Evolutionary conservation across 805 yeast genomes (phyloP).

Genomic region (Candida pini): DNA sequence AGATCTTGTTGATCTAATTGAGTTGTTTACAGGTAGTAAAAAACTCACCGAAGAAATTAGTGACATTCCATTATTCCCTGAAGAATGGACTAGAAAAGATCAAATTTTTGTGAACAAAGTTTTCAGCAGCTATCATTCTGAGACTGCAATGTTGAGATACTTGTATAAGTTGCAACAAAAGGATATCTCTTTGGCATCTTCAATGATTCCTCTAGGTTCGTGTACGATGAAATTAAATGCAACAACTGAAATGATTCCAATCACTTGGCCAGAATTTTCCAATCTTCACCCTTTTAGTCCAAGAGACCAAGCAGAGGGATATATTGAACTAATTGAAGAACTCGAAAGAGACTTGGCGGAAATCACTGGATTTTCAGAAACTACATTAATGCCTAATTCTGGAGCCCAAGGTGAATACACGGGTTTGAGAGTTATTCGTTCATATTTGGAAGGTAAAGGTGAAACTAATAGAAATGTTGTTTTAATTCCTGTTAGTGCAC

Average conservation of each 20-base stretch:
- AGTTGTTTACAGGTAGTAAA: slow-evolving; percentile 49
- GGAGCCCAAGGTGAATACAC: slow-evolving; percentile 99
- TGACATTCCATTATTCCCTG: slow-evolving; percentile 45
- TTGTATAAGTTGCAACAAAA: slow-evolving; percentile 77
- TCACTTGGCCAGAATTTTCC: slow-evolving; percentile 91
- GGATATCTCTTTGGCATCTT: slow-evolving; percentile 89
- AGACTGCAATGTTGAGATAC: slow-evolving; percentile 91
- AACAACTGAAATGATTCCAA: slow-evolving; percentile 90
- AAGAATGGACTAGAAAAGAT: slow-evolving; percentile 49
- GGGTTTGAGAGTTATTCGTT: slow-evolving; percentile 80
- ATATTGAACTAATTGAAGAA: slow-evolving; percentile 65
- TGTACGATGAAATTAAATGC: slow-evolving; percentile 98
- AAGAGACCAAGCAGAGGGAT: slow-evolving; percentile 81
- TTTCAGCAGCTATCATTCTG: slow-evolving; percentile 85
- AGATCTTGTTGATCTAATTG: slow-evolving; percentile 54
- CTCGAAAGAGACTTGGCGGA: slow-evolving; percentile 81
- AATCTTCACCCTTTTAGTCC: slow-evolving; percentile 93
- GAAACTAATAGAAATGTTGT: slow-evolving; percentile 76
- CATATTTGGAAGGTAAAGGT: slow-evolving; percentile 67
- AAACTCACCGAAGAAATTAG: slow-evolving; percentile 16
- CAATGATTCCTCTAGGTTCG: slow-evolving; percentile 96
- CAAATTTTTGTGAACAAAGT: slow-evolving; percentile 64
- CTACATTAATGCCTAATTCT: slow-evolving; percentile 92
- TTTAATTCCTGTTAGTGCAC: slow-evolving; percentile 94
- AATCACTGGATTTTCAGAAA: slow-evolving; percentile 88